Conservation (phyloP, 2,329 filamentous ascomycete genomes). For the Calonectria honghensis region DNA sequence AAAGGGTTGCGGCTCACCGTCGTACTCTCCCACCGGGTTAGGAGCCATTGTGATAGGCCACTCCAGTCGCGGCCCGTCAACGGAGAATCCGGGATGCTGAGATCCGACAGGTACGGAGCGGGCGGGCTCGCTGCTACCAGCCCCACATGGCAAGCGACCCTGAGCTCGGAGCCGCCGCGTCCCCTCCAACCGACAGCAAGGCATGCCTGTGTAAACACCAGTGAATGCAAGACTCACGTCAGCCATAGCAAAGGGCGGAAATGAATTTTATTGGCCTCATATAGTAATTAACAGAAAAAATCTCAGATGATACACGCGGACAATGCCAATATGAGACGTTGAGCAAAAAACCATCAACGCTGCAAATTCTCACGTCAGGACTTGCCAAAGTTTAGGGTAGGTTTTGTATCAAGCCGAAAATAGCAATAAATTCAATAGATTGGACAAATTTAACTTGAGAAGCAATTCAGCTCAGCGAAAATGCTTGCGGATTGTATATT, state of each 20-base stretch:
- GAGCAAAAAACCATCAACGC: not conserved
- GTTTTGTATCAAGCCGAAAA: no score
- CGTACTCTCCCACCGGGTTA: not conserved
- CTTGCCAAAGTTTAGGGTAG: no score
- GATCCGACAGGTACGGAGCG: not conserved
- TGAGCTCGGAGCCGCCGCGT: constrained; percentile 4
- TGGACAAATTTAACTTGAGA: no score
- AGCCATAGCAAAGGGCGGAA: not conserved
- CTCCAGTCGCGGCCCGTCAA: not conserved
- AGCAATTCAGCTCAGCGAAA: no score
- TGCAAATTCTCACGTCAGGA: no score
- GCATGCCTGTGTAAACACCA: not conserved
- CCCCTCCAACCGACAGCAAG: not conserved
- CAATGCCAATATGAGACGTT: not conserved
- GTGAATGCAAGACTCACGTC: not conserved
- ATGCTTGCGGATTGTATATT: no score
- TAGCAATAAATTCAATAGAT: no score
- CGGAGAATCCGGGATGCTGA: not conserved
- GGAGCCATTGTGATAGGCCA: not conserved
- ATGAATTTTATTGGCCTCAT: not conserved
- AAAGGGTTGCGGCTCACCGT: not conserved
- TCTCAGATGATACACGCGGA: not conserved
- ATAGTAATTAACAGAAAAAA: not conserved
- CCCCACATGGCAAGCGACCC: constrained; percentile 5
- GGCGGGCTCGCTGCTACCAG: not conserved